Base-by-base conservation (phyloP, 2,329 filamentous ascomycete genomes). In the Aspergillus ruber region DNA sequence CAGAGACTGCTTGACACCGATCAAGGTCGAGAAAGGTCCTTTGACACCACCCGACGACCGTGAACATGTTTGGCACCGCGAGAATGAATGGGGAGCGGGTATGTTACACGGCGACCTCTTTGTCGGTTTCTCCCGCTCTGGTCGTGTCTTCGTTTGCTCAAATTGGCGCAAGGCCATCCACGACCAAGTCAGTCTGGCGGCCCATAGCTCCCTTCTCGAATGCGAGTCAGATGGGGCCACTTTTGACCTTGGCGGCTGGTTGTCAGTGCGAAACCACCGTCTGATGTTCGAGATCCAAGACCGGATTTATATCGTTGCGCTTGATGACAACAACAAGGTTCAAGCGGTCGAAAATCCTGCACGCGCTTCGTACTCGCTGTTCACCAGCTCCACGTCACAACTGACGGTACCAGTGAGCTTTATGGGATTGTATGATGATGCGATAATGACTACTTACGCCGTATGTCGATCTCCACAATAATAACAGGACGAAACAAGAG, bases 11-110 rank as follows among this genome's bases (percentile, higher is more conserved):
- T 42, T 69, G 17, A 50, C 55, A 2, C 62, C 62, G 2, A 56
- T 68, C 18, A n/a, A 58, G 4, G 15, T 68, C 2, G 29, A 39
- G 1, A 29, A 12, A 29, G 25, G 25, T 4, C 25, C 25, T 29
- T 15, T 39, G 36, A 20, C 10, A 13, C 17, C 36, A 12, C 17
- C 18, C 9, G 17, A 39, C 8, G 57, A 62, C 9, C 50, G 55
- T 12, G 52, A 56, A 2, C 57, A 63, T 41, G 50, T 62, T 2
- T 49, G 60, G n/a, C 51, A 65, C 27, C 58, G 60, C 1, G 65
- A 70, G 4, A 69, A 76, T 42, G 72, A 75, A 52, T 76, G 73
- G 72, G 73, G 73, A 15, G 71, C 73, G 2, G 73, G 72, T 4
- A 70, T 74, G 68, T 48, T 74, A 5, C 50, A 64, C 33, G 70